Conservation (phyloP, 1,139 yeast species). For the Torulaspora globosa region DNA sequence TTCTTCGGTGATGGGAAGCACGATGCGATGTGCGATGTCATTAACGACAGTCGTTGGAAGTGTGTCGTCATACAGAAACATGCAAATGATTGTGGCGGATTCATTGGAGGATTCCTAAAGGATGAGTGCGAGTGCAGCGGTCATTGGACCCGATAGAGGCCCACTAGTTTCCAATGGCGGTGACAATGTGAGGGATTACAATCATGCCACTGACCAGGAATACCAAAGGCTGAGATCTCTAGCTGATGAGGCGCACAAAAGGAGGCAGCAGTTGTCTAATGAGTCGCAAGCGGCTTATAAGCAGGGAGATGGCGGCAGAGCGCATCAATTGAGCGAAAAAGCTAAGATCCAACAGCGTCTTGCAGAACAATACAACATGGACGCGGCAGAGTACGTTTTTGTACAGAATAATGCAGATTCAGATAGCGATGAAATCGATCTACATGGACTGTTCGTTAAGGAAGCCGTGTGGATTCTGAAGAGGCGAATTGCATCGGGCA, state of each 20-base stretch:
- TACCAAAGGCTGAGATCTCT: slow-evolving; percentile 60
- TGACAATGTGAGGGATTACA: slow-evolving; percentile 45
- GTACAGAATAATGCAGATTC: slow-evolving; percentile 84
- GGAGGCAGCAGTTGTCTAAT: slow-evolving; percentile 52
- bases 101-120: background rate
- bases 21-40: background rate
- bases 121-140: slow-evolving; percentile 14
- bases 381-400: slow-evolving; percentile 91
- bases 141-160: slow-evolving; percentile 11
- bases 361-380: slow-evolving; percentile 66
- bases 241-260: slow-evolving; percentile 65
- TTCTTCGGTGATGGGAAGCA: background rate
- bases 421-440: slow-evolving; percentile 77
- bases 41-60: background rate
- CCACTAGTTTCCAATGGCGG: slow-evolving; percentile 9
- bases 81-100: background rate
- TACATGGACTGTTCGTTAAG: slow-evolving; percentile 86
- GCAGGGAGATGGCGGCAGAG: slow-evolving; percentile 65
- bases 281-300: slow-evolving; percentile 76
- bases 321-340: slow-evolving; percentile 67
- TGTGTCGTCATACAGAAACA: background rate
- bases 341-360: slow-evolving; percentile 55
- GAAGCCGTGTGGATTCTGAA: slow-evolving; percentile 81
- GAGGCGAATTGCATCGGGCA: slow-evolving; percentile 65
- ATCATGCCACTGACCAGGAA: slow-evolving; percentile 65